A percentile compares a stretch with the other conserved stretches of the same genome.
phyloP scores from a whole-genome alignment of 2,329 filamentous ascomycete species.

The Emmonsiellopsis sp. region DNA sequence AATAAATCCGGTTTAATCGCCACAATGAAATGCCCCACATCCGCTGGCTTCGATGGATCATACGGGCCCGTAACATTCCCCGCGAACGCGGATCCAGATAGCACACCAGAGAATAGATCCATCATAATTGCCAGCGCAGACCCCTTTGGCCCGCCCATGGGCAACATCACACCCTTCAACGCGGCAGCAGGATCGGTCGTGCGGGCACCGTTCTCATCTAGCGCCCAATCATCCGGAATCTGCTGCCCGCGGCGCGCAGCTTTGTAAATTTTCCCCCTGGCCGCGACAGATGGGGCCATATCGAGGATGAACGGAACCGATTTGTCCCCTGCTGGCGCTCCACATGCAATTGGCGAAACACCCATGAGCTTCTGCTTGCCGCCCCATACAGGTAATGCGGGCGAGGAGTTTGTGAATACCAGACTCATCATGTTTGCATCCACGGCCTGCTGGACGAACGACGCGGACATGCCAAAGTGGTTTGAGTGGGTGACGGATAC shows the following conservation, averaged over 20 bases:
- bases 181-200: slow-evolving; percentile 64
- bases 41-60: slow-evolving; percentile 50
- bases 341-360: slow-evolving; percentile 63
- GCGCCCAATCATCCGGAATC: slow-evolving; percentile 54
- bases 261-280: slow-evolving; percentile 38
- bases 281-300: slow-evolving; percentile 38
- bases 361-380: slow-evolving; percentile 61
- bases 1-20: slow-evolving; percentile 67
- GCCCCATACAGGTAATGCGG: slow-evolving; percentile 63
- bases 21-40: slow-evolving; percentile 66
- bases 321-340: slow-evolving; percentile 54
- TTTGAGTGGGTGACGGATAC: slow-evolving; percentile 67
- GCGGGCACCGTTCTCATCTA: slow-evolving; percentile 59
- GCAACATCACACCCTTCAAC: slow-evolving; percentile 65
- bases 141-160: slow-evolving; percentile 78
- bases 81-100: slow-evolving; percentile 70
- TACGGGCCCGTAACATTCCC: slow-evolving; percentile 70
- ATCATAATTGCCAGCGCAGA: slow-evolving; percentile 73
- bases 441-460: slow-evolving; percentile 67
- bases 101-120: slow-evolving; percentile 73
- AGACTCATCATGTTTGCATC: slow-evolving; percentile 62
- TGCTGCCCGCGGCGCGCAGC: slow-evolving; percentile 32
- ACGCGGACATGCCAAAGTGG: slow-evolving; percentile 76
- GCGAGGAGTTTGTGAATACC: slow-evolving; percentile 63
- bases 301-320: slow-evolving; percentile 47